These are phyloP conservation scores for Capsicum chinense DNA, from an alignment of 257 asterid species.

Conservation along the genomic window DNA sequence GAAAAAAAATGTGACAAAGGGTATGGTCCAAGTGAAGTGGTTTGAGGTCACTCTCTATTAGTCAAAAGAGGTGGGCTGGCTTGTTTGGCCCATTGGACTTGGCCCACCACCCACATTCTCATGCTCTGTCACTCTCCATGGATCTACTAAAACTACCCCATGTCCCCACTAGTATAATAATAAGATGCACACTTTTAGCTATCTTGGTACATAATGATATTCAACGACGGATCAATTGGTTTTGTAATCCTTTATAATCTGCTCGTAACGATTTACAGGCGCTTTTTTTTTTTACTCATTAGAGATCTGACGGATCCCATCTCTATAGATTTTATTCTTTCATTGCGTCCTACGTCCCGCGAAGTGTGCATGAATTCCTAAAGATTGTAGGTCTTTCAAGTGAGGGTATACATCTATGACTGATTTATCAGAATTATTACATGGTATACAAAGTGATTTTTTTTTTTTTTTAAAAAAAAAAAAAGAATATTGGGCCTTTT, in stretches of 20 bases:
- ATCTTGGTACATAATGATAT: background rate
- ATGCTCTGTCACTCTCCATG: constrained; percentile 18
- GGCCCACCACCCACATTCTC: constrained; percentile 37
- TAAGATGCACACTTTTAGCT: background rate
- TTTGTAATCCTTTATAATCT: background rate
- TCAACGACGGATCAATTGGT: background rate
- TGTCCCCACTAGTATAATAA: background rate
- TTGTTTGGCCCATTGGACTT: constrained; percentile 47
- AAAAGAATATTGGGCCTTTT: background rate
- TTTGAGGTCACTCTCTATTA: constrained; percentile 35
- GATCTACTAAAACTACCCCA: constrained; percentile 13
- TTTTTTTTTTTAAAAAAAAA: no score
- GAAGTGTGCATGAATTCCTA: background rate
- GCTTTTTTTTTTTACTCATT: background rate
- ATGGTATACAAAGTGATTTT: background rate
- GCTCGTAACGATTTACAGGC: background rate
- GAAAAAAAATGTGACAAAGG: constrained; percentile 16
- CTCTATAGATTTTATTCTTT: no score
- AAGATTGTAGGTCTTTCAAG: background rate
- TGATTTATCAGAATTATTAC: background rate
- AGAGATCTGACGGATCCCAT: background rate
- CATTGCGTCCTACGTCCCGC: no score
- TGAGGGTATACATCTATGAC: no score
- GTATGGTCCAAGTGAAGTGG: constrained; percentile 33
- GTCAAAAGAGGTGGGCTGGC: constrained; percentile 37